A percentile compares a stretch with the other conserved stretches of the same genome.
Conservation (phyloP, 352 stramenopile genomes). For the Pythium coloratum region DNA sequence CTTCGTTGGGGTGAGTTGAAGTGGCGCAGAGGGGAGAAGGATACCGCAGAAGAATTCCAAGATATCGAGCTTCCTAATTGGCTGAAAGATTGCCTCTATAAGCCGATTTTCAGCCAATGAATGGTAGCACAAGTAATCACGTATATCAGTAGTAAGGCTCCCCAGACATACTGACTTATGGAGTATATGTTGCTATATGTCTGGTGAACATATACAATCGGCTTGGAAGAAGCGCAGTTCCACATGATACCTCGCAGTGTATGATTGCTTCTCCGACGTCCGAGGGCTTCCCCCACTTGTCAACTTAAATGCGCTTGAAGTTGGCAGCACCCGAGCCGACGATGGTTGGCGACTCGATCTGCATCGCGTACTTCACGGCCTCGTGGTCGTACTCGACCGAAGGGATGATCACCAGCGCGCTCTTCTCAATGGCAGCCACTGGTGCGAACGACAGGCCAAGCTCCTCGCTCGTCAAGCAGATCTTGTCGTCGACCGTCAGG, state of each 20-base stretch:
- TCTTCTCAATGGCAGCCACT: conserved; percentile 72
- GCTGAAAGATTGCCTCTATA: conserved; percentile 7
- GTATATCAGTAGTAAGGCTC: not conserved
- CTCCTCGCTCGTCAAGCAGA: conserved; percentile 74
- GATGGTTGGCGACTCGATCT: conserved; percentile 78
- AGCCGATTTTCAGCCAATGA: not conserved
- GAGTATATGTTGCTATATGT: conserved; percentile 2
- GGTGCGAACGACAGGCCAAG: conserved; percentile 65
- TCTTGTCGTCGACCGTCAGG: conserved; percentile 79
- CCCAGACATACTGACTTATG: conserved; percentile 10
- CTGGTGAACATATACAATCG: not conserved
- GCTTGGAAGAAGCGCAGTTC: not conserved
- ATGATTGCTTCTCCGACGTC: not conserved
- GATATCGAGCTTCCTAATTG: conserved; percentile 14
- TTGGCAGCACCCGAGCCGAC: conserved; percentile 69
- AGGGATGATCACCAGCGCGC: conserved; percentile 75
- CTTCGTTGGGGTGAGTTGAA: conserved; percentile 21
- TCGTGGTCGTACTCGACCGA: conserved; percentile 68
- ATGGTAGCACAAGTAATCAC: not conserved
- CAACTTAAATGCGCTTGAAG: conserved; percentile 83
- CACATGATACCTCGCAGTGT: not conserved
- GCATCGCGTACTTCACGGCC: conserved; percentile 69
- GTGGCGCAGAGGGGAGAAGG: conserved; percentile 18
- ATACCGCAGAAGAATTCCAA: conserved; percentile 19
- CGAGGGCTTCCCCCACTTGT: not conserved